Percentiles rank a stretch among this genome's conserved stretches.
These are phyloP conservation scores for Cercospora sp. DNA, from an alignment of 2,329 filamentous ascomycete genomes.

Conservation along the genomic window DNA sequence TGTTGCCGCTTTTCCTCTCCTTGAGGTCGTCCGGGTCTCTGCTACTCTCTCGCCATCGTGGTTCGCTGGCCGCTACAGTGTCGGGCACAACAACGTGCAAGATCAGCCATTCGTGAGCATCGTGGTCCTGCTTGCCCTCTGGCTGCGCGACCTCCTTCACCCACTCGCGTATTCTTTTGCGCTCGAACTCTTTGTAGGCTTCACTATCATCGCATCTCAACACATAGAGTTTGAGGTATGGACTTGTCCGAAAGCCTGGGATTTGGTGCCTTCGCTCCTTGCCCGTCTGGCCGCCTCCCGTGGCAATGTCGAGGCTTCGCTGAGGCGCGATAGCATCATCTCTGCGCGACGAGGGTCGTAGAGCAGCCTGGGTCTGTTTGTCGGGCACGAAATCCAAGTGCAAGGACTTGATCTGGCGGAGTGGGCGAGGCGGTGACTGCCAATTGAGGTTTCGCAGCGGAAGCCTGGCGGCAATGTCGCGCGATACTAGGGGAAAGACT, in stretches of 20 bases:
- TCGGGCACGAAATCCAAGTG: constrained; percentile 80
- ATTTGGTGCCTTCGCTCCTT: constrained; percentile 84
- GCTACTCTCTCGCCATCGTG: constrained; percentile 57
- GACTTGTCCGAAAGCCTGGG: constrained; percentile 85
- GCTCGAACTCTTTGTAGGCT: constrained; percentile 77
- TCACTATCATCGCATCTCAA: constrained; percentile 96
- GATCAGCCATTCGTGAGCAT: constrained; percentile 94
- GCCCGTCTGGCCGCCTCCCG: constrained; percentile 28
- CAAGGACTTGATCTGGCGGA: constrained; percentile 89
- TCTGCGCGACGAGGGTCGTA: constrained; percentile 27
- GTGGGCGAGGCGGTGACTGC: constrained; percentile 88
- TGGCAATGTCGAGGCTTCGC: constrained; percentile 49
- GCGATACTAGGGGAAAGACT: constrained; percentile 78
- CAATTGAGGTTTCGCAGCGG: constrained; percentile 92
- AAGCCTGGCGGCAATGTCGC: constrained; percentile 73
- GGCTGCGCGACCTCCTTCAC: constrained; percentile 72
- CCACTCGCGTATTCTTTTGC: constrained; percentile 85
- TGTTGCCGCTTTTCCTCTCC: constrained; percentile 67
- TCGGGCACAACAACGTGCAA: constrained; percentile 90
- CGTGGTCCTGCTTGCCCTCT: constrained; percentile 76
- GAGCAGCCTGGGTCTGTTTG: constrained; percentile 28
- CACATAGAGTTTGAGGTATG: constrained; percentile 87
- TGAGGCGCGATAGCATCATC: constrained; percentile 27
- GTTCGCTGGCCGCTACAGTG: constrained; percentile 75
- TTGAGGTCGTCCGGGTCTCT: constrained; percentile 55